Percentiles rank a stretch among this genome's conserved stretches.
Conservation (phyloP, 139 green algal species). For the Closterium sp. region DNA sequence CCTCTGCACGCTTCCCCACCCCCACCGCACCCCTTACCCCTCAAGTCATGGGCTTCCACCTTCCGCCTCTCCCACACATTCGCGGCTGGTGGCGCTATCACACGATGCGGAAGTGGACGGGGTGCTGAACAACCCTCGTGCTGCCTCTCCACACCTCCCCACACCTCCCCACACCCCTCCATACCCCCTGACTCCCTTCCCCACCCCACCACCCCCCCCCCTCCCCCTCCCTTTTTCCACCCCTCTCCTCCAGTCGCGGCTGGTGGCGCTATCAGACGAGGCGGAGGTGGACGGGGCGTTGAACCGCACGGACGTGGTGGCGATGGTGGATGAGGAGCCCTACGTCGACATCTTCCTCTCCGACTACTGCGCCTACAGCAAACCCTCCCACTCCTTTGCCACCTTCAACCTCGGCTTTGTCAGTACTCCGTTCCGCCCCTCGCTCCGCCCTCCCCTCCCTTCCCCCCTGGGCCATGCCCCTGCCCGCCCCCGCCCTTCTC, state of each 20-base stretch:
- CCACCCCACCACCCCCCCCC: too few species aligned
- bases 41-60: neutral
- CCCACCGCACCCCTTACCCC: too few species aligned
- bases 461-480: neutral
- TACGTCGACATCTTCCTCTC: conserved; percentile 1
- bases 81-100: neutral
- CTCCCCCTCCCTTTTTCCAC: too few species aligned
- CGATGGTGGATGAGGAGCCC: neutral
- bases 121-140: neutral
- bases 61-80: neutral
- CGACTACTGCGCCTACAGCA: neutral
- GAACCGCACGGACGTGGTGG: neutral
- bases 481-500: neutral
- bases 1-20: too few species aligned
- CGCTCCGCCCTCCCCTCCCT: too few species aligned
- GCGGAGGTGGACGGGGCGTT: neutral
- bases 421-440: neutral
- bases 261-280: neutral
- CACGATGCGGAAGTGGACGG: neutral
- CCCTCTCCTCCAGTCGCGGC: neutral
- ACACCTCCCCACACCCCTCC: too few species aligned
- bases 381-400: neutral
- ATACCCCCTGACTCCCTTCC: too few species aligned
- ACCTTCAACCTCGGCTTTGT: neutral
- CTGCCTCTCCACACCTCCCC: too few species aligned